Evolutionary conservation across 2,329 filamentous ascomycete genomes (phyloP), one percentile per base, ranked within the genome.

Genomic region (Trichoderma sp.): DNA sequence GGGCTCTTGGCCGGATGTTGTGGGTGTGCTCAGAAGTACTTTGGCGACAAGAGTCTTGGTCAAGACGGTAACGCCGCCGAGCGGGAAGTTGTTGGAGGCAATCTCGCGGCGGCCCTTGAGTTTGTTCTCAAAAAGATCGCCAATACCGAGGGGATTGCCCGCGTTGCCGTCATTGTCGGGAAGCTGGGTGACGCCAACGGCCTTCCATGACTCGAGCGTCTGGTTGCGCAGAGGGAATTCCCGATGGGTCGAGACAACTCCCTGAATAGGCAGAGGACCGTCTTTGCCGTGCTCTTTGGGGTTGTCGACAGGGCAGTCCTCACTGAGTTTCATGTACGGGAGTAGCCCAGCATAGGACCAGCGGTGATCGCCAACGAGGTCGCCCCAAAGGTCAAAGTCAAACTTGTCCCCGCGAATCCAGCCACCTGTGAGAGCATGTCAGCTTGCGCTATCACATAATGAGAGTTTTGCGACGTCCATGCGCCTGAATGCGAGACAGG

Each of bases 291-390:
- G 74, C 43, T 79, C 74, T 5, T 75, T 69, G 0, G 70, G 21
- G 28, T 79, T 68, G 55, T 74, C 72, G 26, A 71, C 73, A 1
- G 75, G 73, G 17, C 69, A 70, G 12, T 70, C 74, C n/a, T 81
- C 79, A 0, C 73, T 68, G 65, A 76, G 78, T 39, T 72, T 69
- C 52, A 81, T 74, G 69, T 80, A 85, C 2, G 78, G 78, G 34
- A 79, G 73, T 43, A 83, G 74, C 7, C 76, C 75, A 5, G 80
- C 71, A 52, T 80, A 81, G 63, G 75, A 77, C 78, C 82, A 85
- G 12, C 73, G 70, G 2, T 74, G 39, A 64, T 83, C 80, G 4
- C 47, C 50, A 28, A 72, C 65, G 26, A 68, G 28, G 19, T 72
- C 44, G 41, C 69, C 52, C 81, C 81, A 83, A 30, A 75, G 72